Base-by-base conservation (phyloP, 495 filamentous ascomycete genomes). In the Trichoderma orchidacearum region DNA sequence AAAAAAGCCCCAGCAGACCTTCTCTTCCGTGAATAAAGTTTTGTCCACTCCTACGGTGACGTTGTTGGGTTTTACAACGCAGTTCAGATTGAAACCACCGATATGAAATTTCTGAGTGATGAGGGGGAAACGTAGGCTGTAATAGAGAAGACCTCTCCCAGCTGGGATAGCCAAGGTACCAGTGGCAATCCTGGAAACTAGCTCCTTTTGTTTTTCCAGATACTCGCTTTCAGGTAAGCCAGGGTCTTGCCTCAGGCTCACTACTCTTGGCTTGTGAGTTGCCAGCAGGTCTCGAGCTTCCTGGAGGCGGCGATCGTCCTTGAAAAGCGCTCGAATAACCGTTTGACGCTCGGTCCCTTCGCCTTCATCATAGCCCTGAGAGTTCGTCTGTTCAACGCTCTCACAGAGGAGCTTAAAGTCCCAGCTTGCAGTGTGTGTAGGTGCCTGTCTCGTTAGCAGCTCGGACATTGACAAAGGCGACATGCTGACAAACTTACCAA, bases 1-100 rank as follows among this genome's bases (percentile, higher is more conserved):
- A 72, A 99, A 98, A 70, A 95, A 99, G 0, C 92, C 93, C 93
- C 93, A 99, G 66, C 84, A 86, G 17, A 93, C 85, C 71, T 95
- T 97, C 66, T 99, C 93, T 68, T 99, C 93, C 0, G 85, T 88
- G 61, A 91, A 94, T 1, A 82, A 72, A 21, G 70, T 76, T 61
- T 89, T 85, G 63, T 99, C 94, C 8, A 90, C 89, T 27, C 84
- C 87, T 15, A 96, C 85, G 8, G 87, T 93, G 35, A 87, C 89
- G 62, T 92, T 91, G 41, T 86, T 82, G 13, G 94, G 93, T 61
- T 89, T 90, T 78, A 99, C 90, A 12, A 91, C 70, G 60, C 90
- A 96, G 52, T 83, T 85, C 30, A 95, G 75, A 50, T 86, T 92
- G 71, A 97, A 99, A 3, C 89, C 90, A 30, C 82, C 75, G 41